Evolutionary conservation across 2,329 filamentous ascomycete genomes (phyloP).

Genomic region (Fusarium protoensiforme): DNA sequence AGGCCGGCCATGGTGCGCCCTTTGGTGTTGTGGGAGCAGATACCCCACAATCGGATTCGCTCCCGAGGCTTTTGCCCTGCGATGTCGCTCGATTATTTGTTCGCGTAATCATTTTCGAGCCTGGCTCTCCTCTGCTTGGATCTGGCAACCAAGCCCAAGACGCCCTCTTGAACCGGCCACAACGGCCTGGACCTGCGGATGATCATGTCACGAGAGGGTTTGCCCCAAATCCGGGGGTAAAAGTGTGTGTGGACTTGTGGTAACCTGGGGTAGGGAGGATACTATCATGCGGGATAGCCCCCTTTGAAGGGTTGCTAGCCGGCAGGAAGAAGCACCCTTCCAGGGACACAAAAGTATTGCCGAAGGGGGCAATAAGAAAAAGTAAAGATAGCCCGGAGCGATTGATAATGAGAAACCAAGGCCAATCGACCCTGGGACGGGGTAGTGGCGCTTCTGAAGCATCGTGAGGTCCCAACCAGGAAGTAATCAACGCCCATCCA

Average conservation of each 20-base stretch:
- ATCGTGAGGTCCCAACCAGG: slow-evolving; percentile 39
- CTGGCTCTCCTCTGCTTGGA: slow-evolving; percentile 10
- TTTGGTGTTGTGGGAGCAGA: slow-evolving; percentile 13
- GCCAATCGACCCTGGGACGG: slow-evolving; percentile 12
- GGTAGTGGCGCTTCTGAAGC: slow-evolving; percentile 33
- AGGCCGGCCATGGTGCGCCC: slow-evolving; percentile 9
- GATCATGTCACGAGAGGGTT: slow-evolving; percentile 17
- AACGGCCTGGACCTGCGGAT: slow-evolving; percentile 7
- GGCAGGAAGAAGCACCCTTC: slow-evolving; percentile 1
- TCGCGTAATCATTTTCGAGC: not conserved
- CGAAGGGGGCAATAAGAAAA: slow-evolving; percentile 15
- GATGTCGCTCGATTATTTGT: slow-evolving; percentile 25
- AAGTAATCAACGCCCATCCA: slow-evolving; percentile 27
- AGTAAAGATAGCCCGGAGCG: slow-evolving; percentile 23
- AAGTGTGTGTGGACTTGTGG: slow-evolving; percentile 39
- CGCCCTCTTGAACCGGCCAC: slow-evolving; percentile 7
- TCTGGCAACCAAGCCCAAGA: slow-evolving; percentile 13
- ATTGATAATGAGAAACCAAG: slow-evolving; percentile 23
- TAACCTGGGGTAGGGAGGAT: slow-evolving; percentile 36
- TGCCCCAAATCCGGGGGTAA: slow-evolving; percentile 33
- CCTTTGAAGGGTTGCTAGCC: slow-evolving; percentile 11
- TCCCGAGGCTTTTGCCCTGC: slow-evolving; percentile 15
- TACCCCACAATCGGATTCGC: slow-evolving; percentile 38
- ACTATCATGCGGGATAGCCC: slow-evolving; percentile 18
- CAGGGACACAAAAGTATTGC: slow-evolving; percentile 17